Evolutionary conservation across 225 moss, liverwort and hornwort species (phyloP).

Genomic region (Climacium dendroides): DNA sequence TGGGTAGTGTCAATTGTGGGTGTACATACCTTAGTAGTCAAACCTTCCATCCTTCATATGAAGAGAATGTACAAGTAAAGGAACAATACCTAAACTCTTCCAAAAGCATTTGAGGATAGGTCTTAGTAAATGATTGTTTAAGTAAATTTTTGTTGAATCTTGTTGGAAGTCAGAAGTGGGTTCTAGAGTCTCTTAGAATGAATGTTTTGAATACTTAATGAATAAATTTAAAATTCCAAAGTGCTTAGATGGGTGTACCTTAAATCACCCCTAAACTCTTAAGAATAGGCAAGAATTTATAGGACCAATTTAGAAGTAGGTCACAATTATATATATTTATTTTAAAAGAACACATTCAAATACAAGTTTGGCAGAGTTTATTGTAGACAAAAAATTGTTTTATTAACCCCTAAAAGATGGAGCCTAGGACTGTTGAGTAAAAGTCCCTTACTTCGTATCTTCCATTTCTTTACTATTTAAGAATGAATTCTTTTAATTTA

Average conservation of each 20-base stretch:
- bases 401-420: too few relatives aligned
- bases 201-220: not conserved
- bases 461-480: not conserved
- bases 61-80: not conserved
- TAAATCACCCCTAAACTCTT: not conserved
- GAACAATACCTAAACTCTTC: not conserved
- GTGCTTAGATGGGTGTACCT: not conserved
- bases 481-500: not conserved
- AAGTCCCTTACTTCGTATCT: fast-evolving
- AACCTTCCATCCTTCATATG: not conserved
- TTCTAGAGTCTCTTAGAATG: not conserved
- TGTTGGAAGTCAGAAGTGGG: not conserved
- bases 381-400: not conserved
- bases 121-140: fast-evolving
- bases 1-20: fast-evolving
- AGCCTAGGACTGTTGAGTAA: not conserved
- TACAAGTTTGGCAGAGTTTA: fast-evolving
- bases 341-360: not conserved
- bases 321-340: not conserved
- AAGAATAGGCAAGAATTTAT: too few relatives aligned
- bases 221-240: not conserved
- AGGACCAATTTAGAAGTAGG: not conserved
- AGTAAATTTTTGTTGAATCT: not conserved
- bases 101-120: too few relatives aligned
- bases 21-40: fast-evolving